Conservation (phyloP, 495 filamentous ascomycete species). For the Neurospora intermedia region DNA sequence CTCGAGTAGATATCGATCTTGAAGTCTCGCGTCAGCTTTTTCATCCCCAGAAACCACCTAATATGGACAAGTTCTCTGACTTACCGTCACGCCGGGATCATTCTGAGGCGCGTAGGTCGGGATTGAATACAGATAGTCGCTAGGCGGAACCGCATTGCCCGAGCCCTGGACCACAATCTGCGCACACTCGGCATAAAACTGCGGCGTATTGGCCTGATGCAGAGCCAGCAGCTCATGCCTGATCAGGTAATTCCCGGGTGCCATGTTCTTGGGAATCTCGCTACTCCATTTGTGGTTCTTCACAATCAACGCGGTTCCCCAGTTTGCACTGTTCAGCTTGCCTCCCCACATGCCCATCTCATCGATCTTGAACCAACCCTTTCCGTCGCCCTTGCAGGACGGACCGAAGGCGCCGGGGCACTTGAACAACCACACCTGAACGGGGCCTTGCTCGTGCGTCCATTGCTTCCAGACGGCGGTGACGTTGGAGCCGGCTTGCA, state of each 20-base stretch:
- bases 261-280: slow-evolving; percentile 24
- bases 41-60: background rate
- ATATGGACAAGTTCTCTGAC: background rate
- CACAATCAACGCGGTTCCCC: slow-evolving; percentile 38
- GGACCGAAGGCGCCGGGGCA: slow-evolving; percentile 23
- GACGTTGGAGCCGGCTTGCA: slow-evolving; percentile 35
- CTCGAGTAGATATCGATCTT: slow-evolving; percentile 38
- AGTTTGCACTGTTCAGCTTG: slow-evolving; percentile 34
- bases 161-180: slow-evolving; percentile 30
- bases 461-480: slow-evolving; percentile 42
- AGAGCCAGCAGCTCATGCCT: slow-evolving; percentile 31
- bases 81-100: slow-evolving; percentile 39
- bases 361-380: slow-evolving; percentile 43
- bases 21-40: background rate
- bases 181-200: slow-evolving; percentile 35
- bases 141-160: slow-evolving; percentile 20
- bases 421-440: slow-evolving; percentile 37
- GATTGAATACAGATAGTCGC: slow-evolving; percentile 30
- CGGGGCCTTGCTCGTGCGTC: slow-evolving; percentile 38
- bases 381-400: slow-evolving; percentile 24
- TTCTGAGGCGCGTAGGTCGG: slow-evolving; percentile 38
- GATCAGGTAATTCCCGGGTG: slow-evolving; percentile 30
- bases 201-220: slow-evolving; percentile 29
- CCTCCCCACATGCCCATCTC: slow-evolving; percentile 30
- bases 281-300: slow-evolving; percentile 40